Percentiles rank a stretch among this genome's conserved stretches.
phyloP scores from a whole-genome alignment of 768 basidiomycete species.

The Goffeauzyma gilvescens region DNA sequence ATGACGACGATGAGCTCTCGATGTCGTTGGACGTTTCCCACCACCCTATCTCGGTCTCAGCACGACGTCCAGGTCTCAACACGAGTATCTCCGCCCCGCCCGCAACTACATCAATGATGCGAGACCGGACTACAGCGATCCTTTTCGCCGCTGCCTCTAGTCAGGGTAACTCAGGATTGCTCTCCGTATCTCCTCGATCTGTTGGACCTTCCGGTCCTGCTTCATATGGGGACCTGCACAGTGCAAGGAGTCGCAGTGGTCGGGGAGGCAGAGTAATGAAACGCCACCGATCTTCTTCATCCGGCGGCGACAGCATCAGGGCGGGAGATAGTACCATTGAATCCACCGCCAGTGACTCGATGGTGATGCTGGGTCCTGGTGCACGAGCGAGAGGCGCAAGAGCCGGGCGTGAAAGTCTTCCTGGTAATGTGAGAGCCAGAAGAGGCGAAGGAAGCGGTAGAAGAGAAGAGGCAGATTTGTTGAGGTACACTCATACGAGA shows the following conservation, averaged over 20 bases:
- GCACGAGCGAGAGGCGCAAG: neutral
- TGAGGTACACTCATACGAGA: neutral
- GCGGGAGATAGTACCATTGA: too few relatives aligned
- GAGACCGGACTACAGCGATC: conserved; percentile 1
- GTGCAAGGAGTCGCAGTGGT: neutral
- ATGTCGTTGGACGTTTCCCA: neutral
- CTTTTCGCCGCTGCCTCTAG: conserved; percentile 1
- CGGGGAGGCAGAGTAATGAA: neutral
- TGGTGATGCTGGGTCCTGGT: neutral
- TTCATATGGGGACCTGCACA: neutral
- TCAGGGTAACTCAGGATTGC: conserved; percentile 9
- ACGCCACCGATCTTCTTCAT: neutral
- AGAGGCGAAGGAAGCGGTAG: neutral
- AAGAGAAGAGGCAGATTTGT: neutral
- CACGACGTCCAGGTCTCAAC: neutral
- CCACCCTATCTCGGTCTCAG: neutral
- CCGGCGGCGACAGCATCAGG: neutral
- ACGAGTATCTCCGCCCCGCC: too few relatives aligned
- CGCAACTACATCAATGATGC: too few relatives aligned
- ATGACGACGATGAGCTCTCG: neutral
- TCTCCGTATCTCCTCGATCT: neutral
- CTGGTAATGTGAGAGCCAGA: neutral
- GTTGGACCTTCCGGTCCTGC: neutral
- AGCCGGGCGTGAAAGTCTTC: neutral
- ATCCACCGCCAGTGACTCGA: neutral